Evolutionary conservation across 768 basidiomycete species (phyloP).

Genomic region (Pleurotus tuoliensis): DNA sequence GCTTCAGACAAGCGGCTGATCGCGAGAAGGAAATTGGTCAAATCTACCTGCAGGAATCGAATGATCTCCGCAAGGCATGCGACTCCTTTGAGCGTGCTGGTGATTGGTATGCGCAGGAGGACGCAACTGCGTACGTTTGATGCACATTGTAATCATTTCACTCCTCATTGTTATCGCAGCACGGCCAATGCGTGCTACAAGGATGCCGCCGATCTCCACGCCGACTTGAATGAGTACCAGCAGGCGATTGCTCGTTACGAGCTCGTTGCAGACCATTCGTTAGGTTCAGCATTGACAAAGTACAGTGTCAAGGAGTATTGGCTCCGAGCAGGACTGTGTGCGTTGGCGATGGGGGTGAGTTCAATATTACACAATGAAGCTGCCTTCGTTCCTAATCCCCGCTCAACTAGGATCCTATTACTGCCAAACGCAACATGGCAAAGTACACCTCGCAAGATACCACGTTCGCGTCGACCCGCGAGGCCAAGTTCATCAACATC

Average conservation of each 20-base stretch:
- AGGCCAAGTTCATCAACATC: constrained; percentile 81
- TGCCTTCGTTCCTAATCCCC: not conserved
- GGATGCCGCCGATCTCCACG: constrained; percentile 93
- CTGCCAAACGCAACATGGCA: constrained; percentile 72
- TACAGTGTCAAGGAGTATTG: constrained; percentile 99
- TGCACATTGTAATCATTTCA: not conserved
- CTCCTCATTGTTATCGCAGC: constrained; percentile 35
- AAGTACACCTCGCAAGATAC: constrained; percentile 81
- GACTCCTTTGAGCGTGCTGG: constrained; percentile 90
- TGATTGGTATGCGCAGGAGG: constrained; percentile 98
- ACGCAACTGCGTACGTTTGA: constrained; percentile 84
- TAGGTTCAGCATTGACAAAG: constrained; percentile 83
- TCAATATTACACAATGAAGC: not conserved
- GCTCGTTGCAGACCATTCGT: constrained; percentile 81
- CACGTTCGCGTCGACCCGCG: constrained; percentile 83
- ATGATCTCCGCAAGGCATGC: constrained; percentile 81
- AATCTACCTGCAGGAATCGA: constrained; percentile 80
- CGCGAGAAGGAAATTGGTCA: constrained; percentile 96
- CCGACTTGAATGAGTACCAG: constrained; percentile 80
- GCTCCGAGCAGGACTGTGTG: constrained; percentile 83
- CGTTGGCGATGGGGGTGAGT: constrained; percentile 81
- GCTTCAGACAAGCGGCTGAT: constrained; percentile 97
- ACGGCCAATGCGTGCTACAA: constrained; percentile 96
- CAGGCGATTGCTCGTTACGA: constrained; percentile 87
- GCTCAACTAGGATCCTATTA: constrained; percentile 68